Evolutionary conservation across 768 basidiomycete species (phyloP), one percentile per base, ranked within the genome.

Genomic region (Boletus tomentosulus): DNA sequence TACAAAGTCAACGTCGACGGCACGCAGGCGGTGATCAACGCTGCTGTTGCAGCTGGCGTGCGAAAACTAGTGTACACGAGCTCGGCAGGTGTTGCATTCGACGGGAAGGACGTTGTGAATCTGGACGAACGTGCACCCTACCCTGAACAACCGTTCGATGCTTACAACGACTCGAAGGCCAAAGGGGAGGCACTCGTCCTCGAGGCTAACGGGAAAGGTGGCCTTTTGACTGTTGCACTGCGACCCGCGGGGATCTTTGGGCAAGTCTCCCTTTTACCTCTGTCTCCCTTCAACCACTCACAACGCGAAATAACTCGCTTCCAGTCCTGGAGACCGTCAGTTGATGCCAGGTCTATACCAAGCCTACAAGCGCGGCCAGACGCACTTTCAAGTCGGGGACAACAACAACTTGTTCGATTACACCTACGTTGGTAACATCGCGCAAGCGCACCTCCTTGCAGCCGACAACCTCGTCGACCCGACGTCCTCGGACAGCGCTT

Each of bases 221-320:
- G 89, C 13, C 76, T 98, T 6, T 71, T 90, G 57, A 98, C 97
- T 1, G 92, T 95, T 44, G 89, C 94, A 13, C 72, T 98, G 41
- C 77, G 97, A 37, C 96, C 96, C 1, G 86, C 95, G 16, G 94
- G 96, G 2, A 97, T 98, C 62, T 98, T 98, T 63, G 97, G 97
- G 93, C 91, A 57, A 48, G 85, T 55, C 34, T 2, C 25, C 70
- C 13, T 0, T 37, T 35, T 44, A 19, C 19, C 19, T 19, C 19
- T 42, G 6, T 16, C n/a, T n/a, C 25, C 28, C 53, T 35, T 41
- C 53, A 37, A 53, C 16, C 3, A 15, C 55, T 53, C 57, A 53
- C 50, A 44, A 24, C 15, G 0, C 3, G 3, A 39, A 9, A 35
- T 10, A 1, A 28, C 46, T 50, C 54, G 37, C 42, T 46, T 47